These are phyloP conservation scores for Aureobasidium mangrovei DNA, from an alignment of 2,329 filamentous ascomycete genomes.

Conservation along the genomic window DNA sequence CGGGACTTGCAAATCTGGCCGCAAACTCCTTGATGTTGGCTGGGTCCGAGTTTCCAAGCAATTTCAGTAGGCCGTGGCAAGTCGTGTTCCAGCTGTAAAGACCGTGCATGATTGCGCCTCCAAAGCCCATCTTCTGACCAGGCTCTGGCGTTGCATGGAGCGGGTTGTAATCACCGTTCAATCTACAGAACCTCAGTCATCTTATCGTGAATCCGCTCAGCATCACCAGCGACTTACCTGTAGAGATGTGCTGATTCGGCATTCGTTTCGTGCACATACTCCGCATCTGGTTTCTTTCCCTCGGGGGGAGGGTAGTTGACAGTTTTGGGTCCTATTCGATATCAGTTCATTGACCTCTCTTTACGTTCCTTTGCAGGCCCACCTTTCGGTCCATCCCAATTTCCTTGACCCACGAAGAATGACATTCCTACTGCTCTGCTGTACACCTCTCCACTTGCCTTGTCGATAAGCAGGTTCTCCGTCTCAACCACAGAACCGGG, in stretches of 20 bases:
- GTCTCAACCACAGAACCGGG: constrained; percentile 74
- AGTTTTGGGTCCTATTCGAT: constrained; percentile 51
- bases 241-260: constrained; percentile 67
- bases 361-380: background rate
- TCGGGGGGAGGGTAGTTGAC: constrained; percentile 69
- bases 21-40: constrained; percentile 81
- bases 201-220: background rate
- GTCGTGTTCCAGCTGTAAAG: constrained; percentile 80
- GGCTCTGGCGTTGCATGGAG: constrained; percentile 81
- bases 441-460: constrained; percentile 60
- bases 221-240: constrained; percentile 35
- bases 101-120: constrained; percentile 81
- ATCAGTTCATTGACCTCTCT: background rate
- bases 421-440: constrained; percentile 57
- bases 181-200: constrained; percentile 19
- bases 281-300: constrained; percentile 60
- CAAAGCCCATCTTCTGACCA: constrained; percentile 82
- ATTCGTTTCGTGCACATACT: constrained; percentile 61
- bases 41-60: constrained; percentile 67
- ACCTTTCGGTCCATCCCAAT: constrained; percentile 85
- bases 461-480: constrained; percentile 68
- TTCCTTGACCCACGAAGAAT: constrained; percentile 74
- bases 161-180: constrained; percentile 93
- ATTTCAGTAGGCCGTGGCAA: constrained; percentile 62
- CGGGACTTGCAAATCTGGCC: constrained; percentile 76